phyloP scores from a whole-genome alignment of 768 basidiomycete species.

The Neoboletus brunneissimus region DNA sequence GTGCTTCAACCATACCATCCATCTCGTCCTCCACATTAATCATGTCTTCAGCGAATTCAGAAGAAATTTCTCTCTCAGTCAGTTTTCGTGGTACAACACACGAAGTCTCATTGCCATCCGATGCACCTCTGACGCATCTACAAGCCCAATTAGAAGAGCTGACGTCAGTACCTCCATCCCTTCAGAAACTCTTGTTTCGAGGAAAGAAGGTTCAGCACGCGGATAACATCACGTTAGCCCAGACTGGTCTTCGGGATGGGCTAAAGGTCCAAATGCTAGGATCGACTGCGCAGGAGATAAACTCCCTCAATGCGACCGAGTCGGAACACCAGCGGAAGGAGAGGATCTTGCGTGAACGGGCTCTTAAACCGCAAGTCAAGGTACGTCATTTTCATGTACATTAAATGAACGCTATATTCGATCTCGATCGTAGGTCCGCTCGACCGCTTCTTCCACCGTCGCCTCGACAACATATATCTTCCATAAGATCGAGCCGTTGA shows the following conservation, averaged over 20 bases:
- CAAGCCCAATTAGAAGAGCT: slow-evolving; percentile 55
- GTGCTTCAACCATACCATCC: not conserved
- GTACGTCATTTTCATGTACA: slow-evolving; percentile 32
- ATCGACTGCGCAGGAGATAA: slow-evolving; percentile 56
- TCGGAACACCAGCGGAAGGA: slow-evolving; percentile 56
- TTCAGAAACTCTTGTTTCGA: slow-evolving; percentile 73
- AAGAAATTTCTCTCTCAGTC: slow-evolving; percentile 29
- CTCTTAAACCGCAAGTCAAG: slow-evolving; percentile 55
- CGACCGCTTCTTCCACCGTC: slow-evolving; percentile 43
- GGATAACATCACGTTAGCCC: slow-evolving; percentile 33
- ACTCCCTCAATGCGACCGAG: slow-evolving; percentile 53
- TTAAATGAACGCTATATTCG: not conserved
- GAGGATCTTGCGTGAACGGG: slow-evolving; percentile 56
- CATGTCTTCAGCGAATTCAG: slow-evolving; percentile 13
- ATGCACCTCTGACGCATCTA: slow-evolving; percentile 51
- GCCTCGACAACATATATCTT: slow-evolving; percentile 53
- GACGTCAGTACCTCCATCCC: slow-evolving; percentile 58
- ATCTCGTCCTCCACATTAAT: not conserved
- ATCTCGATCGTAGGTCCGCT: slow-evolving; percentile 46
- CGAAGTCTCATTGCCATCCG: slow-evolving; percentile 45
- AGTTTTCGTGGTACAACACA: slow-evolving; percentile 49
- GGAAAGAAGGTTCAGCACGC: slow-evolving; percentile 49
- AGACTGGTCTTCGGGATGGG: slow-evolving; percentile 62
- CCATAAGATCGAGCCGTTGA: slow-evolving; percentile 59
- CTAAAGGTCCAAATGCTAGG: slow-evolving; percentile 71